Evolutionary conservation across 202 grass and related monocot species (phyloP).

Genomic region (Elaeis oleifera): DNA sequence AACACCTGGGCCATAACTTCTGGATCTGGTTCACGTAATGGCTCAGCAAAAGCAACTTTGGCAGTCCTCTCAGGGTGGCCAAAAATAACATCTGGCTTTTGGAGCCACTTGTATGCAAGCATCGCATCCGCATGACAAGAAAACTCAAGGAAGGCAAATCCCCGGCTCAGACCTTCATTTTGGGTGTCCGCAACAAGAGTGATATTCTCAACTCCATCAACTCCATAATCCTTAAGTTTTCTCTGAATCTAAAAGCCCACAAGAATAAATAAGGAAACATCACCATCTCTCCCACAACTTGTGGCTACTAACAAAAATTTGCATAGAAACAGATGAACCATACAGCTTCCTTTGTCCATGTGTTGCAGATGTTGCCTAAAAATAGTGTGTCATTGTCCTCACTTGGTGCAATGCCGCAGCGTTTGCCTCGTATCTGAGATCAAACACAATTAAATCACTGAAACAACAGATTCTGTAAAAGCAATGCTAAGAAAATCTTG

Average conservation of each 20-base stretch:
- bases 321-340: slow-evolving; percentile 6
- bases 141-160: slow-evolving; percentile 75
- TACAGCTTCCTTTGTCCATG: slow-evolving; percentile 80
- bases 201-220: slow-evolving; percentile 46
- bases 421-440: slow-evolving; percentile 47
- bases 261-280: background rate
- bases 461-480: too few relatives aligned
- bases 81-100: slow-evolving; percentile 59
- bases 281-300: too few relatives aligned
- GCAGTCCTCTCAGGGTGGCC: slow-evolving; percentile 55
- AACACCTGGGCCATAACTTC: slow-evolving; percentile 62
- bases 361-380: slow-evolving; percentile 72
- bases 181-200: slow-evolving; percentile 64
- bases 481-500: too few relatives aligned
- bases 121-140: slow-evolving; percentile 52
- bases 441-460: background rate
- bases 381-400: slow-evolving; percentile 74
- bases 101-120: slow-evolving; percentile 54
- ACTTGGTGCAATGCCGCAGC: slow-evolving; percentile 45
- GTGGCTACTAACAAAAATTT: background rate
- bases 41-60: slow-evolving; percentile 71
- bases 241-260: slow-evolving; percentile 35
- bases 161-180: slow-evolving; percentile 58
- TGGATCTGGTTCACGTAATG: slow-evolving; percentile 57
- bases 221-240: slow-evolving; percentile 42